phyloP scores from a whole-genome alignment of 768 basidiomycete genomes.

The Tylopilus subfusipes region DNA sequence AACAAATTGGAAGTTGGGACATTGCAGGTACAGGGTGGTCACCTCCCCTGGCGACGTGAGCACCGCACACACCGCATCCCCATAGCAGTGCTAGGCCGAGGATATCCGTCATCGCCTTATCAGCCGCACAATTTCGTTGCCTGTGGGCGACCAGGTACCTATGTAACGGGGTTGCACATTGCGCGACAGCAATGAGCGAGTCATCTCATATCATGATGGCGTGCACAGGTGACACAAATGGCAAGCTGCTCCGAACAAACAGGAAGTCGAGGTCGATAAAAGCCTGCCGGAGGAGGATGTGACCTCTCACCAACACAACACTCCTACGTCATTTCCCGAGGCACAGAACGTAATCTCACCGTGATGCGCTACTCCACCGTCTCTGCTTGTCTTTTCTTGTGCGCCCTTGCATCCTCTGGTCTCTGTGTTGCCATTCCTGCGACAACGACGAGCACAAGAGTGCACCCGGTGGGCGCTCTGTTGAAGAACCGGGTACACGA shows the following conservation, averaged over 20 bases:
- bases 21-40: background rate
- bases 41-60: conserved; percentile 4
- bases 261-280: conserved; percentile 9
- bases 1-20: background rate
- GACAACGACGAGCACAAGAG: background rate
- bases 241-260: conserved; percentile 1
- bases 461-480: conserved; percentile 9
- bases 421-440: conserved; percentile 14
- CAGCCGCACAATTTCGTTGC: background rate
- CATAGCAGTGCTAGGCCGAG: conserved; percentile 9
- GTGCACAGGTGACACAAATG: conserved; percentile 12
- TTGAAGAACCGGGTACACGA: conserved; percentile 23
- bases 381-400: conserved; percentile 12
- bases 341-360: conserved; percentile 5
- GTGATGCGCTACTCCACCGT: conserved; percentile 15
- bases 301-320: background rate
- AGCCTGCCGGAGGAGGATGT: background rate
- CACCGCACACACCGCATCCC: background rate
- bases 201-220: background rate
- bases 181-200: background rate
- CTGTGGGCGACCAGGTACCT: background rate
- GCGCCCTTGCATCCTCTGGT: conserved; percentile 11
- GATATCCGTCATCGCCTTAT: background rate
- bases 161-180: background rate
- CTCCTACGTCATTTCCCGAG: background rate